Conservation (phyloP, 2,329 filamentous ascomycete species). For the Diaporthe vaccinii region DNA sequence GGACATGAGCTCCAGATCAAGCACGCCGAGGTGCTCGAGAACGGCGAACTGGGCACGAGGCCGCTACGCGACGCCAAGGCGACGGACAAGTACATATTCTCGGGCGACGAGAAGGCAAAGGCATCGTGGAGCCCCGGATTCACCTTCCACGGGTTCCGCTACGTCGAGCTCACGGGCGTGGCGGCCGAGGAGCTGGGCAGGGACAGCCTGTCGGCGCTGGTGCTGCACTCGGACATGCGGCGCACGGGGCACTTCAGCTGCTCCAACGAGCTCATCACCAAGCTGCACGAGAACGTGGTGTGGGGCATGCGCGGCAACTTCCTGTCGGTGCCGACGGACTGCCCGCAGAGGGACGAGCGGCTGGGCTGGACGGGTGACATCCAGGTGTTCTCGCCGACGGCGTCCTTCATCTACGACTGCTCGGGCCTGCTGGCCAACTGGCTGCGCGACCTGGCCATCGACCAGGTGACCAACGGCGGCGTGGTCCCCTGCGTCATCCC, state of each 20-base stretch:
- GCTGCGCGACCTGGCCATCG: constrained; percentile 60
- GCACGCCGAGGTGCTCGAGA: constrained; percentile 69
- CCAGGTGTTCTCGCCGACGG: constrained; percentile 63
- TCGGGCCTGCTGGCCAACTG: constrained; percentile 63
- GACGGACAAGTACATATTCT: constrained; percentile 54
- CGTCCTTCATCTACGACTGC: constrained; percentile 67
- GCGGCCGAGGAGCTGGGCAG: constrained; percentile 34
- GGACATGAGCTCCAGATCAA: constrained; percentile 59
- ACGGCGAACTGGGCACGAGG: constrained; percentile 56
- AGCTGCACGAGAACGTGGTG: constrained; percentile 65
- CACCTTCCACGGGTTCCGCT: constrained; percentile 68
- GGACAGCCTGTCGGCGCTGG: constrained; percentile 48
- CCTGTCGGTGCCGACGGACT: constrained; percentile 69
- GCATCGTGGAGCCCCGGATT: constrained; percentile 59
- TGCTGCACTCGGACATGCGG: constrained; percentile 66
- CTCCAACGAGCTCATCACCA: constrained; percentile 65
- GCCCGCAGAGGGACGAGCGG: constrained; percentile 68
- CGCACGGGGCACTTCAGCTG: constrained; percentile 64
- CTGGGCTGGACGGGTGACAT: constrained; percentile 67
- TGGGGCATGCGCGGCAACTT: constrained; percentile 74
- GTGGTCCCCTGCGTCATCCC: constrained; percentile 51
- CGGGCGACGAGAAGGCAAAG: constrained; percentile 37
- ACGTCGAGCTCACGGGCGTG: constrained; percentile 63
- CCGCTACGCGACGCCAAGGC: constrained; percentile 60
- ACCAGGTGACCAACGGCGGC: constrained; percentile 50